A percentile compares a stretch with the other conserved stretches of the same genome.
These are phyloP conservation scores for Delitschia confertaspora DNA, from an alignment of 495 filamentous ascomycete genomes.

Conservation along the genomic window DNA sequence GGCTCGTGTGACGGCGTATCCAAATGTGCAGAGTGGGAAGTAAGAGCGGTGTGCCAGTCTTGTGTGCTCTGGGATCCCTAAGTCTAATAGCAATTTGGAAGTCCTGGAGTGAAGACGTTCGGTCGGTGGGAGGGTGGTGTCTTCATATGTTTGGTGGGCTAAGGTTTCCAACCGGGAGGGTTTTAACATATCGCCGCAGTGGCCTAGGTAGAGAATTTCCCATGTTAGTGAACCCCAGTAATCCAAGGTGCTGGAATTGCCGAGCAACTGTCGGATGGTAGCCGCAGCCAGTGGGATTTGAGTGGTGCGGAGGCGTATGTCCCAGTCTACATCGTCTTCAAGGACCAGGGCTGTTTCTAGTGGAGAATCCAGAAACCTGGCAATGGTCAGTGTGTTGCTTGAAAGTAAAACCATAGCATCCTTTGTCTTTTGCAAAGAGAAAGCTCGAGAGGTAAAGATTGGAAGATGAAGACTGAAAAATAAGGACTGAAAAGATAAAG, in stretches of 20 bases:
- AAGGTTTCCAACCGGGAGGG: constrained; percentile 17
- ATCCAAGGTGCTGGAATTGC: constrained; percentile 6
- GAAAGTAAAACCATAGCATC: too few species aligned
- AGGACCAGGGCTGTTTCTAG: constrained; percentile 39
- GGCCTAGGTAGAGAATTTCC: constrained; percentile 40
- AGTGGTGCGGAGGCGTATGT: constrained; percentile 29
- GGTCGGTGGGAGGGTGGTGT: constrained; percentile 23
- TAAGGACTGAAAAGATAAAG: background rate
- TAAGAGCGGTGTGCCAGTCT: constrained; percentile 36
- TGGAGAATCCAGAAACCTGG: constrained; percentile 32
- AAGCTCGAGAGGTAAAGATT: background rate
- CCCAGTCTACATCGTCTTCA: constrained; percentile 42
- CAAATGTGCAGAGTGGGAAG: constrained; percentile 41
- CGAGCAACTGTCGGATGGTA: constrained; percentile 23
- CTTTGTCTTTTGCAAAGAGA: too few species aligned
- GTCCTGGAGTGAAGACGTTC: constrained; percentile 21
- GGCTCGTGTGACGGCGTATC: constrained; percentile 36
- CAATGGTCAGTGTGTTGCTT: background rate
- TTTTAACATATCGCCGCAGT: constrained; percentile 36
- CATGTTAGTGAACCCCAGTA: constrained; percentile 33
- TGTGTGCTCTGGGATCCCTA: constrained; percentile 24
- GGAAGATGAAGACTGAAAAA: background rate
- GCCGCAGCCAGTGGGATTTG: constrained; percentile 28
- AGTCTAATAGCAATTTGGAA: constrained; percentile 10
- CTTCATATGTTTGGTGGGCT: constrained; percentile 18